Evolutionary conservation across 169 alveolate genomes (phyloP).

Genomic region (Babesia divergens): DNA sequence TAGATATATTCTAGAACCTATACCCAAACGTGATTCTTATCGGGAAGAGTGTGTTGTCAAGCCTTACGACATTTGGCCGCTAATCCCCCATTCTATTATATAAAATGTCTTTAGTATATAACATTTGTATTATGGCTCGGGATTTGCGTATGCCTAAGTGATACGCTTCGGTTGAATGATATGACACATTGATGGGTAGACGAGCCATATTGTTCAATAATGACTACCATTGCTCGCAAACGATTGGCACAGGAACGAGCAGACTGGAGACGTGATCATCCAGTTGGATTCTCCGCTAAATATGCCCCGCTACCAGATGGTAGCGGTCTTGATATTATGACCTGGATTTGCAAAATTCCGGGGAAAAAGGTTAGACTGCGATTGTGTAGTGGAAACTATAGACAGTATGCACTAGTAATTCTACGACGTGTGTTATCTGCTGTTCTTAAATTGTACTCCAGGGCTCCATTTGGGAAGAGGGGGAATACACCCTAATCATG

Average conservation of each 20-base stretch:
- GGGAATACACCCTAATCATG: conserved; percentile 94
- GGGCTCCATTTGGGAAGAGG: conserved; percentile 96
- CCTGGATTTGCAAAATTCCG: conserved; percentile 96
- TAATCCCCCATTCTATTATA: too few species aligned
- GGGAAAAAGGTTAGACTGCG: conserved; percentile 87
- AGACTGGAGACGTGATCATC: conserved; percentile 97
- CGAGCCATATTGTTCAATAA: too few species aligned
- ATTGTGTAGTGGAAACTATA: background rate
- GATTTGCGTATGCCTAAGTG: too few species aligned
- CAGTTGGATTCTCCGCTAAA: conserved; percentile 95
- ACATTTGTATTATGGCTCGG: too few species aligned
- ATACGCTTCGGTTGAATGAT: too few species aligned
- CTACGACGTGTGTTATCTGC: background rate
- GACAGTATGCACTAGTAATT: background rate
- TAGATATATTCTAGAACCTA: too few species aligned
- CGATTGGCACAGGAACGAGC: conserved; percentile 91
- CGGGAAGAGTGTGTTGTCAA: too few species aligned
- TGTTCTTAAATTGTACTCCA: background rate
- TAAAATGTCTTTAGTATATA: too few species aligned
- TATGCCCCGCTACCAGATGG: conserved; percentile 90
- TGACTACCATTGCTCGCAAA: conserved; percentile 83
- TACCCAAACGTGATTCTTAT: too few species aligned
- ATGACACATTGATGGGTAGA: too few species aligned
- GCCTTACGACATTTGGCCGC: too few species aligned
- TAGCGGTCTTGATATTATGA: conserved; percentile 87